Evolutionary conservation across 164 flowering plant genomes (phyloP).

Genomic region (Magnolia sinica): DNA sequence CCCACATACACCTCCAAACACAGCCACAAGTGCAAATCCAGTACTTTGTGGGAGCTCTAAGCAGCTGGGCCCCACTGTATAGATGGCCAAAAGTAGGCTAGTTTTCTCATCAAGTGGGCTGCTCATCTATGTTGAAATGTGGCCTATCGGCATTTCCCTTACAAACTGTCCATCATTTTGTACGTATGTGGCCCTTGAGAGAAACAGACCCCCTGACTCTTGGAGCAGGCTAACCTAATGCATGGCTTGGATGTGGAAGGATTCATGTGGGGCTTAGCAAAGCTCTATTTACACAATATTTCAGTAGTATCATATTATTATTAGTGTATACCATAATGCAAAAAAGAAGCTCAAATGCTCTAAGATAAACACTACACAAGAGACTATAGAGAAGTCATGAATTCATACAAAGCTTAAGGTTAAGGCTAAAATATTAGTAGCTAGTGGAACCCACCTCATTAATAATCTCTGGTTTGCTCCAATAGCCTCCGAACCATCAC

Average conservation of each 20-base stretch:
- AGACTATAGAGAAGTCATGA: background rate
- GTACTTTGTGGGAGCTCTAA: background rate
- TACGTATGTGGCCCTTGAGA: background rate
- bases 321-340: background rate
- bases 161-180: background rate
- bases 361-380: background rate
- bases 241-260: background rate
- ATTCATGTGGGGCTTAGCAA: background rate
- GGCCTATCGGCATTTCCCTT: background rate
- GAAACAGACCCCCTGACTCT: background rate
- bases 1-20: background rate
- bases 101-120: background rate
- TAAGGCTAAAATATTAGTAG: background rate
- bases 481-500: constrained; percentile 15
- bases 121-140: background rate
- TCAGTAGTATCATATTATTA: background rate
- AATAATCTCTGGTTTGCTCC: constrained; percentile 40
- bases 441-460: constrained; percentile 49
- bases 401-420: background rate
- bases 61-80: background rate
- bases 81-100: background rate
- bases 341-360: background rate
- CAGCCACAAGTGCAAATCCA: background rate
- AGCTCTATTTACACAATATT: background rate
- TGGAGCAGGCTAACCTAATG: background rate